Percentiles rank a stretch among this genome's conserved stretches.
These are phyloP conservation scores for Phoma herbarum DNA, from an alignment of 2,329 filamentous ascomycete species.

Conservation along the genomic window DNA sequence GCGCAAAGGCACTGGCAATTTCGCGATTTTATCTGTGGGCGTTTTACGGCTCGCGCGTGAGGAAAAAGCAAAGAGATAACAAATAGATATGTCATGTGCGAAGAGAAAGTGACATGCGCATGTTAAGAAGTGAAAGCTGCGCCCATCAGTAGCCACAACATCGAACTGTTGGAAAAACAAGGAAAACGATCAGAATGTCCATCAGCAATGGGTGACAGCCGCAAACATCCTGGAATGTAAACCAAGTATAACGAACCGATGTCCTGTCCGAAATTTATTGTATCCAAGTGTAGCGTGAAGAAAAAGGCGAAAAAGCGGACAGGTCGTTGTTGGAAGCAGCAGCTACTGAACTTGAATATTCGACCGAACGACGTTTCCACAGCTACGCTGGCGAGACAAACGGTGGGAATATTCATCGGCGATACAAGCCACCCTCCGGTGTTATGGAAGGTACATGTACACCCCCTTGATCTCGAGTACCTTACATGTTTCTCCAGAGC, in stretches of 20 bases:
- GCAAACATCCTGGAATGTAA: neutral
- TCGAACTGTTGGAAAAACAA: neutral
- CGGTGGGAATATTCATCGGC: too few relatives aligned
- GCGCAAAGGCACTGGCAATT: neutral
- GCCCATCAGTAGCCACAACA: neutral
- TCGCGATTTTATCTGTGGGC: neutral
- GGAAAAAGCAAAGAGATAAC: conserved; percentile 1
- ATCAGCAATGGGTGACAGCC: neutral
- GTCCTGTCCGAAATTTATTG: too few relatives aligned
- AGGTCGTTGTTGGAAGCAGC: neutral
- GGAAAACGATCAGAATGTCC: neutral
- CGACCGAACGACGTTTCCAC: neutral
- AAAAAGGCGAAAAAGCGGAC: too few relatives aligned
- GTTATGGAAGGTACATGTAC: neutral
- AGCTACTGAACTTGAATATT: neutral
- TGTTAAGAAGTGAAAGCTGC: neutral
- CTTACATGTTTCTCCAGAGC: neutral
- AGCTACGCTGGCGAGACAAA: neutral
- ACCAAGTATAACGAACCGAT: neutral
- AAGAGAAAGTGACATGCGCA: neutral
- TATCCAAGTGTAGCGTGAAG: too few relatives aligned
- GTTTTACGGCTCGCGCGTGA: neutral
- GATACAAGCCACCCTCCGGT: neutral
- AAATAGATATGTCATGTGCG: neutral
- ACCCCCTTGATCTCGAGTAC: neutral